These are phyloP conservation scores for Daldinia grandis DNA, from an alignment of 495 filamentous ascomycete genomes.

Conservation along the genomic window DNA sequence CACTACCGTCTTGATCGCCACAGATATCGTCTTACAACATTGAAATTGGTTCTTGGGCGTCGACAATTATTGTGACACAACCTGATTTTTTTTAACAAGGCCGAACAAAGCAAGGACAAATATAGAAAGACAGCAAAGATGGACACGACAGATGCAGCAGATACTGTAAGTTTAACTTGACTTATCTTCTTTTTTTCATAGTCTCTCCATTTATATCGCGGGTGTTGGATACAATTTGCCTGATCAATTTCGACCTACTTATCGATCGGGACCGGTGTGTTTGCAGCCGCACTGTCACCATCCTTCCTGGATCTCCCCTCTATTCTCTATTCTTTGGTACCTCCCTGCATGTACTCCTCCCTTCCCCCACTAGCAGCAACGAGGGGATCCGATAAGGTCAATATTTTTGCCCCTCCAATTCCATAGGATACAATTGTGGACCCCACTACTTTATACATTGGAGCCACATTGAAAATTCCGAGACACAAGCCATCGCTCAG, in stretches of 20 bases:
- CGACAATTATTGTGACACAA: slow-evolving; percentile 15
- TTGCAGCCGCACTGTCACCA: slow-evolving; percentile 11
- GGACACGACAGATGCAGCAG: slow-evolving; percentile 30
- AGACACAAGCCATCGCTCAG: slow-evolving; percentile 24
- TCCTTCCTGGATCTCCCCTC: background rate
- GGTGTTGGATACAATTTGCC: slow-evolving; percentile 6
- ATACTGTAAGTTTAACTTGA: slow-evolving; percentile 63
- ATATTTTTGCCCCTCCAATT: slow-evolving; percentile 30
- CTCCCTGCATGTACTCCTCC: slow-evolving; percentile 1
- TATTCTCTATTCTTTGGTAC: slow-evolving; percentile 1
- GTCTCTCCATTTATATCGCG: slow-evolving; percentile 5
- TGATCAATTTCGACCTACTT: slow-evolving; percentile 22
- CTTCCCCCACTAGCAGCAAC: slow-evolving; percentile 19
- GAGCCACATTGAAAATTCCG: slow-evolving; percentile 35
- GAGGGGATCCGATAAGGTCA: slow-evolving; percentile 17
- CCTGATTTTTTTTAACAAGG: slow-evolving; percentile 14
- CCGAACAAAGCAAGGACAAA: slow-evolving; percentile 13
- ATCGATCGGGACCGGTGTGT: slow-evolving; percentile 18
- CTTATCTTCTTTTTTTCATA: slow-evolving; percentile 43
- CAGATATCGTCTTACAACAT: slow-evolving; percentile 20
- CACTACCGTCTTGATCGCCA: slow-evolving; percentile 23
- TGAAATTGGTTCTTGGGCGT: slow-evolving; percentile 6
- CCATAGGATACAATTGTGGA: slow-evolving; percentile 6
- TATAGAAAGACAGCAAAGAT: slow-evolving; percentile 18
- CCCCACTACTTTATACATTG: slow-evolving; percentile 18